Evolutionary conservation across 176 grass and related monocot genomes (phyloP).

Genomic region (Themeda triandra): DNA sequence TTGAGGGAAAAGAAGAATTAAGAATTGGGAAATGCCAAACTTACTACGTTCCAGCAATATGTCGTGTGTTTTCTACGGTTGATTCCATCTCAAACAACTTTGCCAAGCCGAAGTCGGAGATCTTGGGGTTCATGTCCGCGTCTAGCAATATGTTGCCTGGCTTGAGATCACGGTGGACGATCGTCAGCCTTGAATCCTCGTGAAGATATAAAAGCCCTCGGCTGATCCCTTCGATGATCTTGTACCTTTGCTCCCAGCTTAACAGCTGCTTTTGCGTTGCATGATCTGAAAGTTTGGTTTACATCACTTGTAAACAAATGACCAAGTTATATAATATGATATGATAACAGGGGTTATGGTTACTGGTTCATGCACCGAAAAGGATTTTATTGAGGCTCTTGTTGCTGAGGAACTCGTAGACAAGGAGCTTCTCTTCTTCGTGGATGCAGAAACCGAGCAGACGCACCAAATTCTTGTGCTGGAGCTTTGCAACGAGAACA

Average conservation of each 20-base stretch:
- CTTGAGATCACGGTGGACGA: slow-evolving; percentile 59
- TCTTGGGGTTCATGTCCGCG: slow-evolving; percentile 57
- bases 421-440: slow-evolving; percentile 42
- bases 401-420: slow-evolving; percentile 50
- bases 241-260: slow-evolving; percentile 27
- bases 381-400: slow-evolving; percentile 44
- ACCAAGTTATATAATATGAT: neutral
- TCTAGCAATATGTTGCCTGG: slow-evolving; percentile 45
- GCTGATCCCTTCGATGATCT: slow-evolving; percentile 47
- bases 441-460: slow-evolving; percentile 51
- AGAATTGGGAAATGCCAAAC: neutral
- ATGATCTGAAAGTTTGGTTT: slow-evolving; percentile 12
- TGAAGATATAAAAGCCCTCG: slow-evolving; percentile 68
- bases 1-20: too few species aligned
- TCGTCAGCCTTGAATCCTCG: slow-evolving; percentile 49
- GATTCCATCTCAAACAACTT: slow-evolving; percentile 36
- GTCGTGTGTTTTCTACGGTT: slow-evolving; percentile 32
- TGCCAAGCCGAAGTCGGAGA: slow-evolving; percentile 61
- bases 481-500: slow-evolving; percentile 44
- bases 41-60: slow-evolving; percentile 54
- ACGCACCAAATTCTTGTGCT: slow-evolving; percentile 56
- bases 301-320: neutral
- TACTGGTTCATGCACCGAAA: slow-evolving; percentile 24
- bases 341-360: neutral
- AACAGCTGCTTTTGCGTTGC: neutral